These are phyloP conservation scores for Penicillium sp. DNA, from an alignment of 2,329 filamentous ascomycete genomes.

Conservation along the genomic window DNA sequence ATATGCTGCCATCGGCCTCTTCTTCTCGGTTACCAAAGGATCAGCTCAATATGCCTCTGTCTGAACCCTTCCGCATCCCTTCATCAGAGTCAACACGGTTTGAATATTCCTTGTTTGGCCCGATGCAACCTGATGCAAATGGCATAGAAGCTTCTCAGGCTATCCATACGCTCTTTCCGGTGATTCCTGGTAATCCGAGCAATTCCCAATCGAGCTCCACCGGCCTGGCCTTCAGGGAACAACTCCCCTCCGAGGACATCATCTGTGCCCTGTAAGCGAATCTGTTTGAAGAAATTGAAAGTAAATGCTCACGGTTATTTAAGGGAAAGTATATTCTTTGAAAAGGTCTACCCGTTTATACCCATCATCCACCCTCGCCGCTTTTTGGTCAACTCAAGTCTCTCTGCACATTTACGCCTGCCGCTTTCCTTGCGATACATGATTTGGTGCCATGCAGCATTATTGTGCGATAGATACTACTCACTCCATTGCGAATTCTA, in stretches of 20 bases:
- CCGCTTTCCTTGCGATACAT: background rate
- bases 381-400: background rate
- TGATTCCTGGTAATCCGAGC: background rate
- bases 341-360: background rate
- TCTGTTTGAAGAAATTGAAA: background rate
- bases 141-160: background rate
- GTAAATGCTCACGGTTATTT: background rate
- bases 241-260: background rate
- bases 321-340: background rate
- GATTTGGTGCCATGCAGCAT: background rate
- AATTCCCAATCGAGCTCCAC: background rate
- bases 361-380: background rate
- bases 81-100: background rate
- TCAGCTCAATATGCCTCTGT: background rate
- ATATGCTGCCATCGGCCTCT: background rate
- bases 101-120: background rate
- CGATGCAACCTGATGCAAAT: background rate
- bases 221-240: background rate
- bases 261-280: background rate
- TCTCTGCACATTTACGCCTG: background rate
- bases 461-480: background rate
- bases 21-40: background rate
- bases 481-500: constrained; percentile 61
- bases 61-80: background rate
- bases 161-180: background rate